Conservation (phyloP, 768 basidiomycete species). For the Hydnomerulius pinastri region DNA sequence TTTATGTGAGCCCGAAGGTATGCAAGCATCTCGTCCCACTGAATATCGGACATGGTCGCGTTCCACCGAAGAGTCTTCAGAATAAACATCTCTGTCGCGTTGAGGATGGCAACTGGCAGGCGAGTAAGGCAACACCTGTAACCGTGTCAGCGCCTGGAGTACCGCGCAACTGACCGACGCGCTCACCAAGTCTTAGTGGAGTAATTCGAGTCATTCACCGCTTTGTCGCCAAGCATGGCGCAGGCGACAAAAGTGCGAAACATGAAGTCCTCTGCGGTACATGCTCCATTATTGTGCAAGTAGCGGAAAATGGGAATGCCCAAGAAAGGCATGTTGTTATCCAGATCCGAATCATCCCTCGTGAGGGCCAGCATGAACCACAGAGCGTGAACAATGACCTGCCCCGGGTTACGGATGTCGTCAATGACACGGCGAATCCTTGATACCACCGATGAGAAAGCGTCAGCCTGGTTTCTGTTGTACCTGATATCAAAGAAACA, state of each 20-base stretch:
- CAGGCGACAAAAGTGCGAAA: conserved; percentile 34
- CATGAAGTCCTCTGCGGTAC: conserved; percentile 35
- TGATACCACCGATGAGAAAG: conserved; percentile 9
- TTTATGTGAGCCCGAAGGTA: conserved; percentile 27
- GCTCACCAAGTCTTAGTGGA: conserved; percentile 34
- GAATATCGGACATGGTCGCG: conserved; percentile 14
- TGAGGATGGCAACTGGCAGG: conserved; percentile 24
- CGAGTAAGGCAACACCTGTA: conserved; percentile 23
- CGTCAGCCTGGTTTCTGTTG: conserved; percentile 8
- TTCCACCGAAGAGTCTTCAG: conserved; percentile 26
- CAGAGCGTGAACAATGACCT: conserved; percentile 30
- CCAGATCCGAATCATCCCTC: conserved; percentile 11
- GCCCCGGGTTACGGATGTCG: conserved; percentile 27
- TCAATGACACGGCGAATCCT: conserved; percentile 24
- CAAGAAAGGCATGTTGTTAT: conserved; percentile 24
- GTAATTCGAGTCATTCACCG: conserved; percentile 33
- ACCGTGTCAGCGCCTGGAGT: conserved; percentile 6
- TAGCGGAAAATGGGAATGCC: conserved; percentile 31
- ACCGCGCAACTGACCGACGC: neutral
- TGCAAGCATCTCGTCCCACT: conserved; percentile 25
- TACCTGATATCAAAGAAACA: conserved; percentile 15
- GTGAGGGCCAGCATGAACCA: conserved; percentile 35
- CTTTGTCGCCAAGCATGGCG: conserved; percentile 38
- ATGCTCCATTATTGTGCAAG: conserved; percentile 29
- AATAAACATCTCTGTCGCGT: conserved; percentile 23